A percentile compares a stretch with the other conserved stretches of the same genome.
Evolutionary conservation across 2,329 filamentous ascomycete species (phyloP).

Genomic region (Saccharata proteae): DNA sequence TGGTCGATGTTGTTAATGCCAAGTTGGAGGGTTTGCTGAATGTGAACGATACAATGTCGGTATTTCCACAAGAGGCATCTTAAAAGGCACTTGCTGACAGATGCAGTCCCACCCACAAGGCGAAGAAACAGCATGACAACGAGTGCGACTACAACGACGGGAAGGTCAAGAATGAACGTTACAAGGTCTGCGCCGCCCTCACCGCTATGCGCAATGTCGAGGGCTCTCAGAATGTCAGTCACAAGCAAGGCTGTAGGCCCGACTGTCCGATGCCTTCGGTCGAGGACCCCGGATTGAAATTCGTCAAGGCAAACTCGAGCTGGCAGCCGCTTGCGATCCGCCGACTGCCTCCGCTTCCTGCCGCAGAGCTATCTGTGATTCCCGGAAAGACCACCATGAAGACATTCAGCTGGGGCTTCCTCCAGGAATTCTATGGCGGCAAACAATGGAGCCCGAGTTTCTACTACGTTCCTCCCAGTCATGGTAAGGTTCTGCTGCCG

Average conservation of each 20-base stretch:
- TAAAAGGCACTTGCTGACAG: neutral
- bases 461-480: slow-evolving; percentile 19
- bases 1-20: too few species aligned
- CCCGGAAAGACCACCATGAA: slow-evolving; percentile 13
- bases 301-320: neutral
- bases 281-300: slow-evolving; percentile 11
- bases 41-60: too few species aligned
- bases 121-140: neutral
- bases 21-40: too few species aligned
- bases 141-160: too few species aligned
- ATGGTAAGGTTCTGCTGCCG: slow-evolving; percentile 16
- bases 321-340: slow-evolving; percentile 28
- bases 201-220: neutral
- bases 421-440: slow-evolving; percentile 26
- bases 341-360: slow-evolving; percentile 15
- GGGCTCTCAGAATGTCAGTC: too few species aligned
- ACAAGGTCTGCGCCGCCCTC: neutral
- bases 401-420: slow-evolving; percentile 27
- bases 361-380: slow-evolving; percentile 11
- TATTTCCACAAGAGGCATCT: too few species aligned
- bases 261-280: slow-evolving; percentile 7
- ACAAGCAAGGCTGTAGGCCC: too few species aligned
- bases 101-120: neutral
- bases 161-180: too few species aligned
- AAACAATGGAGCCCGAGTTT: slow-evolving; percentile 29